These are phyloP conservation scores for Fusarium sp. DNA, from an alignment of 2,329 filamentous ascomycete genomes.

Conservation along the genomic window DNA sequence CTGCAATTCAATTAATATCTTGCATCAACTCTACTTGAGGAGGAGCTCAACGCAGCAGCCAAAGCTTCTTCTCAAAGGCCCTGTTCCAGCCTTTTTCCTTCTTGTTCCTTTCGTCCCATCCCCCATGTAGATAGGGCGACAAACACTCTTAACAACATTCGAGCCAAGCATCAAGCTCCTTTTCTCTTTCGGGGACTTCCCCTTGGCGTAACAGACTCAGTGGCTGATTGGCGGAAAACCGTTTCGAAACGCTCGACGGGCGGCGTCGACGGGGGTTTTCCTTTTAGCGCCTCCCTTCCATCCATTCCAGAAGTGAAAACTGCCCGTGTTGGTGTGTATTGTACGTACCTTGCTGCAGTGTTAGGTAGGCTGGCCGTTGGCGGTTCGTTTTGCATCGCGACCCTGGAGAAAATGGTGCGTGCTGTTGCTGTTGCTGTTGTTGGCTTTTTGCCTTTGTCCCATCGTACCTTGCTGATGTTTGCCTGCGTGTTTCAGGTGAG, in stretches of 20 bases:
- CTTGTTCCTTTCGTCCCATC: constrained; percentile 5
- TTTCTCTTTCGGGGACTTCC: constrained; percentile 11
- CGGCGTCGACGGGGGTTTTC: constrained; percentile 27
- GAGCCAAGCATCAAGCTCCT: constrained; percentile 33
- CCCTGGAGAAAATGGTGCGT: not conserved
- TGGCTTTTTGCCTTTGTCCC: constrained; percentile 3
- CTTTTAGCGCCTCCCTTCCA: not conserved
- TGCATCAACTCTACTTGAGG: not conserved
- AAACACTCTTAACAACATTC: constrained; percentile 39
- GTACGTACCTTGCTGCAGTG: not conserved
- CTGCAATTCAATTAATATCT: not conserved
- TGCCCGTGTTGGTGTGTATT: not conserved
- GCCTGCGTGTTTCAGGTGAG: constrained; percentile 39
- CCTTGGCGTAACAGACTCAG: constrained; percentile 13
- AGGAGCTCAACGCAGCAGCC: not conserved
- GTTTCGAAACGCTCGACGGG: constrained; percentile 48
- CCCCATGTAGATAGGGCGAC: constrained; percentile 22
- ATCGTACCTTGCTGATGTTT: constrained; percentile 25
- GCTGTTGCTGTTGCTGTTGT: not conserved
- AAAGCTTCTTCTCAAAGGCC: constrained; percentile 15
- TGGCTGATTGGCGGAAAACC: constrained; percentile 47
- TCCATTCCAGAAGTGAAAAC: constrained; percentile 1
- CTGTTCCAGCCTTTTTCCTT: constrained; percentile 12
- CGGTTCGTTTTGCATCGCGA: constrained; percentile 12
- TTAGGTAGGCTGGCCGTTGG: not conserved